These are phyloP conservation scores for Blastobotrys robertii DNA, from an alignment of 805 yeast genomes.

Conservation along the genomic window DNA sequence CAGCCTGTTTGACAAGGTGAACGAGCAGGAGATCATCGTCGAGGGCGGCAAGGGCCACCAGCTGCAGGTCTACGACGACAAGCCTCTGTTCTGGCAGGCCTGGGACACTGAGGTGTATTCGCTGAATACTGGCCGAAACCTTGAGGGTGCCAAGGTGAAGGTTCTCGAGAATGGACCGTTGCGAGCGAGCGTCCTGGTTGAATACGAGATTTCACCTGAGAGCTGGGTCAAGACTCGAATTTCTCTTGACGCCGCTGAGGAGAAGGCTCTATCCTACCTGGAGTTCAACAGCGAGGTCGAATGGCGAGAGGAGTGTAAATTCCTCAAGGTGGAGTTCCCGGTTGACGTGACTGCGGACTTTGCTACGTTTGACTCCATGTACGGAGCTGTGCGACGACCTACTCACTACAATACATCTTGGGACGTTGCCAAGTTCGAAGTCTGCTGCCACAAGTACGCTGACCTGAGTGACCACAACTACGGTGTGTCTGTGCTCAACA, in stretches of 20 bases:
- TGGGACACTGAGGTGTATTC: conserved; percentile 97
- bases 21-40: conserved; percentile 57
- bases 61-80: conserved; percentile 83
- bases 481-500: conserved; percentile 79
- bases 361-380: conserved; percentile 89
- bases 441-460: conserved; percentile 86
- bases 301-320: conserved; percentile 83
- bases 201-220: conserved; percentile 44
- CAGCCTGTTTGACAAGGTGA: conserved; percentile 51
- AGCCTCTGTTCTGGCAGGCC: conserved; percentile 85
- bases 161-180: conserved; percentile 45
- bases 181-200: conserved; percentile 52
- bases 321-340: conserved; percentile 90
- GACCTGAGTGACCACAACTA: conserved; percentile 77
- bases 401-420: conserved; percentile 91
- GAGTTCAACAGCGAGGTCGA: conserved; percentile 51
- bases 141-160: conserved; percentile 30
- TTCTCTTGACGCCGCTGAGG: conserved; percentile 47
- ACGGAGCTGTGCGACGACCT: conserved; percentile 83
- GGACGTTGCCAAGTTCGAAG: conserved; percentile 96
- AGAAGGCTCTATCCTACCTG: conserved; percentile 29
- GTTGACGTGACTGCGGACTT: conserved; percentile 65
- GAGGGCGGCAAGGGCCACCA: conserved; percentile 72
- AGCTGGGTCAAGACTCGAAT: conserved; percentile 59
- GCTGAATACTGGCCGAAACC: conserved; percentile 54